These are phyloP conservation scores for Daldinia loculata DNA, from an alignment of 495 filamentous ascomycete genomes.

Conservation along the genomic window DNA sequence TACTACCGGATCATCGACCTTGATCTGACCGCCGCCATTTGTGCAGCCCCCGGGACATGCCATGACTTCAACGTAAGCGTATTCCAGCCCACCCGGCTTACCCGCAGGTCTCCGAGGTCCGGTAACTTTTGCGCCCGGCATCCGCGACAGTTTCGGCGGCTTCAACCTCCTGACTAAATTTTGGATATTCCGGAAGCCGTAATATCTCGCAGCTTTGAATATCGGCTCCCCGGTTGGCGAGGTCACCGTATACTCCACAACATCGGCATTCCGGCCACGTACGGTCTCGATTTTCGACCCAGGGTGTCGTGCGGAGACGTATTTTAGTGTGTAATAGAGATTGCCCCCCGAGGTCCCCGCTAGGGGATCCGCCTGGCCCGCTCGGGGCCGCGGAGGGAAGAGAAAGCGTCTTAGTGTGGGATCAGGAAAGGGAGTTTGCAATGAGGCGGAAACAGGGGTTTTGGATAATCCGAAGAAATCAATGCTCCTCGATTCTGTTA, in stretches of 20 bases:
- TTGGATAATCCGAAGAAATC: slow-evolving; percentile 74
- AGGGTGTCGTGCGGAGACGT: slow-evolving; percentile 72
- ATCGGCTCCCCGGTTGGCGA: slow-evolving; percentile 63
- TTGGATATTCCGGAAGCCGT: slow-evolving; percentile 97
- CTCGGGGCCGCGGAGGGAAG: slow-evolving; percentile 58
- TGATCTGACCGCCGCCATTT: slow-evolving; percentile 95
- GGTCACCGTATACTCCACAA: slow-evolving; percentile 79
- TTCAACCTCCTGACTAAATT: slow-evolving; percentile 92
- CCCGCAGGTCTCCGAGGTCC: slow-evolving; percentile 57
- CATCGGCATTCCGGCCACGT: slow-evolving; percentile 87
- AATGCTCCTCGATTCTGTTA: slow-evolving; percentile 80
- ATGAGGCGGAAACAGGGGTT: slow-evolving; percentile 51
- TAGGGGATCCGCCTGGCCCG: slow-evolving; percentile 45
- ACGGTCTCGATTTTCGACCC: slow-evolving; percentile 71
- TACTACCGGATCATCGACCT: slow-evolving; percentile 75
- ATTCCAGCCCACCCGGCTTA: slow-evolving; percentile 63
- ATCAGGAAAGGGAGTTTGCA: slow-evolving; percentile 70
- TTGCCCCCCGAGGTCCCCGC: slow-evolving; percentile 89
- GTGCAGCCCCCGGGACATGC: slow-evolving; percentile 98
- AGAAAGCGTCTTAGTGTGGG: slow-evolving; percentile 72
- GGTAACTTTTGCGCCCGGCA: slow-evolving; percentile 73
- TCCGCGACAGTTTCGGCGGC: slow-evolving; percentile 74
- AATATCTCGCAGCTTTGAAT: slow-evolving; percentile 87
- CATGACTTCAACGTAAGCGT: slow-evolving; percentile 97
- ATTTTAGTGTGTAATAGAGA: slow-evolving; percentile 78